Evolutionary conservation across 805 yeast genomes (phyloP).

Genomic region (Isabelozyma rhagii): DNA sequence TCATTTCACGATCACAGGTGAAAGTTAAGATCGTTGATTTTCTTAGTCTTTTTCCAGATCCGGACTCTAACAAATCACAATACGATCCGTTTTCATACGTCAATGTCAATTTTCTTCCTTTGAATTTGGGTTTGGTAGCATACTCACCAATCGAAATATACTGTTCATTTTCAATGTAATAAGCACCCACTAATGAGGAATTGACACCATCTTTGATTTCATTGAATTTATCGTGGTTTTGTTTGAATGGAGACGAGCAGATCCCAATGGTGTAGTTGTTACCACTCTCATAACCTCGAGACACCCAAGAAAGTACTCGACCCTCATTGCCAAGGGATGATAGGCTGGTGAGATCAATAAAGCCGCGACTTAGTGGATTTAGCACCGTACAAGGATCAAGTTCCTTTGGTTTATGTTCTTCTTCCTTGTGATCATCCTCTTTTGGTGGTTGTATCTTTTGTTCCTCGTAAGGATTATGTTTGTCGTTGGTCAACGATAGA

Average conservation of each 20-base stretch:
- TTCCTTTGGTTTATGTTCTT: conserved; percentile 6
- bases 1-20: conserved; percentile 74
- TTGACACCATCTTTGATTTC: conserved; percentile 42
- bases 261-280: conserved; percentile 61
- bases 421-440: not conserved
- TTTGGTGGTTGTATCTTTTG: not conserved
- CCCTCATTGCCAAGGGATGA: conserved; percentile 47
- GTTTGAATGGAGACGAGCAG: conserved; percentile 43
- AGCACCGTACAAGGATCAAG: conserved; percentile 38
- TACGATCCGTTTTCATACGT: conserved; percentile 68
- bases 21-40: conserved; percentile 69
- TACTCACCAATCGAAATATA: conserved; percentile 53
- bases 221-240: conserved; percentile 32
- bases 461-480: not conserved
- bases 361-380: conserved; percentile 41
- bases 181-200: conserved; percentile 40
- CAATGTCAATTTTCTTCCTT: conserved; percentile 69
- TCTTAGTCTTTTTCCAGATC: conserved; percentile 45
- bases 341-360: conserved; percentile 52
- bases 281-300: conserved; percentile 68
- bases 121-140: conserved; percentile 57
- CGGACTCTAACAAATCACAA: conserved; percentile 42
- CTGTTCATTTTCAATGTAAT: conserved; percentile 37
- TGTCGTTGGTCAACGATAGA: not conserved
- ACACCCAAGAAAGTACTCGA: conserved; percentile 53